Evolutionary conservation across 2,329 filamentous ascomycete species (phyloP).

Genomic region (Laburnicola sp.): DNA sequence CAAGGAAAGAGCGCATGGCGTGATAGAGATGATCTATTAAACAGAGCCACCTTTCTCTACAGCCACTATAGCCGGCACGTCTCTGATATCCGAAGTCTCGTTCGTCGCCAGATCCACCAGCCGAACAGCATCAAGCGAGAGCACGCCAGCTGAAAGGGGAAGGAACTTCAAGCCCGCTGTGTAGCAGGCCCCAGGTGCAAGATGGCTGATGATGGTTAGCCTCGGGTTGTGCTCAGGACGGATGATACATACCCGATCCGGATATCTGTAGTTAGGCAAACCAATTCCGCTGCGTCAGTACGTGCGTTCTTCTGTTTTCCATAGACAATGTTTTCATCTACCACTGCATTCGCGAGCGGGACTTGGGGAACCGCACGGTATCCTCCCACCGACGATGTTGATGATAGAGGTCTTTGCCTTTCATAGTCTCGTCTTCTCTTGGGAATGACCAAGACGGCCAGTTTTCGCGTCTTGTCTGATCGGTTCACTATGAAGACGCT

Average conservation of each 20-base stretch:
- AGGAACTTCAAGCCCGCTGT: slow-evolving; percentile 73
- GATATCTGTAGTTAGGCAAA: slow-evolving; percentile 76
- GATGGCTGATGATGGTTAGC: slow-evolving; percentile 53
- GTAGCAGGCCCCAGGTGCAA: slow-evolving; percentile 73
- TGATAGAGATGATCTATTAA: too few relatives aligned
- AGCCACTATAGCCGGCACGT: slow-evolving; percentile 68
- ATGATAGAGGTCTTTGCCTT: slow-evolving; percentile 48
- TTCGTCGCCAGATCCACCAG: slow-evolving; percentile 74
- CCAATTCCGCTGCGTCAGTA: slow-evolving; percentile 66
- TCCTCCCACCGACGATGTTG: slow-evolving; percentile 47
- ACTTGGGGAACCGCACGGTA: slow-evolving; percentile 40
- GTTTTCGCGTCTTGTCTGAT: slow-evolving; percentile 63
- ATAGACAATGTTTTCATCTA: slow-evolving; percentile 72
- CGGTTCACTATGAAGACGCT: slow-evolving; percentile 76
- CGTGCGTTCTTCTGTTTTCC: slow-evolving; percentile 69
- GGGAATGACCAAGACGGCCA: slow-evolving; percentile 70
- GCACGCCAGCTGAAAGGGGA: slow-evolving; percentile 66
- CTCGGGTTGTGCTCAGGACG: background rate
- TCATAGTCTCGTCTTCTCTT: slow-evolving; percentile 59
- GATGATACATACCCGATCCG: slow-evolving; percentile 62
- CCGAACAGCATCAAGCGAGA: slow-evolving; percentile 71
- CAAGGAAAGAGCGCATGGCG: too few relatives aligned
- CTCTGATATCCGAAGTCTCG: slow-evolving; percentile 75
- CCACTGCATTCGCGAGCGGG: slow-evolving; percentile 63
- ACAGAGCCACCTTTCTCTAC: slow-evolving; percentile 16